phyloP scores from a whole-genome alignment of 148 eudicot species.

The Limonium bicolor region DNA sequence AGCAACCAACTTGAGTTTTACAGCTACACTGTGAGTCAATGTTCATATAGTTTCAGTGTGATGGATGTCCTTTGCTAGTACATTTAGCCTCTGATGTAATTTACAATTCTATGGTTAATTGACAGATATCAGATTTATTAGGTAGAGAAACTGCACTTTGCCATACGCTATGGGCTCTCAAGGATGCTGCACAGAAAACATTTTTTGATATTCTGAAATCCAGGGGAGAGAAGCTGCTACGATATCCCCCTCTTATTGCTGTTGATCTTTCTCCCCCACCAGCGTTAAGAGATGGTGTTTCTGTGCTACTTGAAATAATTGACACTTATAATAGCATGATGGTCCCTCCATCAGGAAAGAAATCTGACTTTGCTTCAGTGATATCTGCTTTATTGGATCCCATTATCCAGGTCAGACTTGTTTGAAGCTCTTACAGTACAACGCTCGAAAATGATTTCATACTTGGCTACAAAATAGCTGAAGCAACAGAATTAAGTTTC shows the following conservation, averaged over 20 bases:
- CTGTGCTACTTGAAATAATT: constrained; percentile 77
- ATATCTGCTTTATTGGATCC: constrained; percentile 93
- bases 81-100: not conserved
- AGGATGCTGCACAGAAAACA: constrained; percentile 94
- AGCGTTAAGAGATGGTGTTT: constrained; percentile 84
- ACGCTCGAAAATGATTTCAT: too few relatives aligned
- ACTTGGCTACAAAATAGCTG: too few relatives aligned
- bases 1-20: constrained; percentile 87
- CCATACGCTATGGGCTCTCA: constrained; percentile 78
- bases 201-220: constrained; percentile 76
- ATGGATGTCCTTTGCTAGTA: not conserved
- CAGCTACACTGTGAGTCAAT: constrained; percentile 71
- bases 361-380: constrained; percentile 66
- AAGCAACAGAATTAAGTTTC: too few relatives aligned
- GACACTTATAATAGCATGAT: constrained; percentile 84
- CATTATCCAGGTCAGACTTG: constrained; percentile 60
- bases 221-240: constrained; percentile 88
- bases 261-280: constrained; percentile 94
- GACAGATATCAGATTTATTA: constrained; percentile 70
- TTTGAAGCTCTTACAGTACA: too few relatives aligned
- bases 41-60: too few relatives aligned
- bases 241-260: constrained; percentile 86
- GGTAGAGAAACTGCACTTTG: constrained; percentile 91
- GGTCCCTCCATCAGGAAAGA: constrained; percentile 70
- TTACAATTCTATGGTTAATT: constrained; percentile 5